Evolutionary conservation across 192 early-diverging fungal species (phyloP), one percentile per base, ranked within the genome.

Genomic region (Thoreauomyces humboldtii): DNA sequence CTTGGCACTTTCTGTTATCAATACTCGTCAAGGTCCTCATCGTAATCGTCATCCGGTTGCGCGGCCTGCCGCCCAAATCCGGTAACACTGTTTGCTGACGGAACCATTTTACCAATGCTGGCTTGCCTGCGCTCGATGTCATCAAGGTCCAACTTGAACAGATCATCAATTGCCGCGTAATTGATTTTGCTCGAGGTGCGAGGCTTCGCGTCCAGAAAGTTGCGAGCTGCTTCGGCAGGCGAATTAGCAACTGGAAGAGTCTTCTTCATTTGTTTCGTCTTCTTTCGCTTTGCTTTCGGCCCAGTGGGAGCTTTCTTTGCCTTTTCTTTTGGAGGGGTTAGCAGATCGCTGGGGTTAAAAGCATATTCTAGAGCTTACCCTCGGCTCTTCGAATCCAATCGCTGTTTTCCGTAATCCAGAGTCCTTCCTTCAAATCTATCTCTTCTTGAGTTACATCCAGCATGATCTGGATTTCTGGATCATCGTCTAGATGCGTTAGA

Each of bases 141-240:
- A 22, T 63, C 69, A 21, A 59, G 61, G 47, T 71, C 62, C 9
- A 71, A 7, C 19, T 71, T 62, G 19, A 71, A 59, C 46, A 76
- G 51, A 42, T 79, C 84, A 24, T 89, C 86, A 56, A 97, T 76
- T 0, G 88, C 81, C 0, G 84, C 83, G 59, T 93, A 91, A 72
- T 95, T 95, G 69, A 98, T 93, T 67, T 96, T 94, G 57, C 92
- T 93, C 17, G 95, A 96, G 56, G 91, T 70, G 35, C 82, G 73
- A 4, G 70, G 70, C 54, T 90, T 92, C 36, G 81, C 75, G 7
- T 81, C 72, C 25, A 95, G 61, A 42, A 96, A 71, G 35, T 86
- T 86, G 59, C 85, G 80, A 15, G 90, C 85, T 1, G 93, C 91
- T 67, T 98, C 93, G 6, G 61, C 62, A 0, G 72, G 64, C 7